Evolutionary conservation across 1,284 basidiomycete genomes (phyloP).

Genomic region (Cryptococcus maquisensis): DNA sequence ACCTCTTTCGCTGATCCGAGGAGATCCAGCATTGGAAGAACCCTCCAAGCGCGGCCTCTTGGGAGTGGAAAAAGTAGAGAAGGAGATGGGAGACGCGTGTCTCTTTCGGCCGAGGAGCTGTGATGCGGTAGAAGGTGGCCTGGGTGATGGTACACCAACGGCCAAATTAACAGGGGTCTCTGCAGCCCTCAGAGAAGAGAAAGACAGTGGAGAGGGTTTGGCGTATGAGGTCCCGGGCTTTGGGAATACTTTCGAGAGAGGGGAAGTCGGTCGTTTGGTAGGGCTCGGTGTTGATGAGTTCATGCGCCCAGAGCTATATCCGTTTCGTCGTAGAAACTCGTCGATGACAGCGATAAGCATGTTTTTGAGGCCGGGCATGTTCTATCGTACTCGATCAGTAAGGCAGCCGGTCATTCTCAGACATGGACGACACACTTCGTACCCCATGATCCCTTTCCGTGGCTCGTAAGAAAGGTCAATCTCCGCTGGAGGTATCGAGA

Average conservation of each 20-base stretch:
- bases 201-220: slow-evolving; percentile 2
- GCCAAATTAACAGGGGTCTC: neutral
- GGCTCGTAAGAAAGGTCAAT: slow-evolving; percentile 77
- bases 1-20: slow-evolving; percentile 2
- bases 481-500: slow-evolving; percentile 60
- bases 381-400: slow-evolving; percentile 46
- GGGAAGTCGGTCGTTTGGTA: neutral
- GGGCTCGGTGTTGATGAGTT: slow-evolving; percentile 1
- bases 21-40: neutral
- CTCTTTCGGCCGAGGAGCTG: neutral
- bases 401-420: neutral
- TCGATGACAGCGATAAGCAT: slow-evolving; percentile 62
- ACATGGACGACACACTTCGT: slow-evolving; percentile 56
- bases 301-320: slow-evolving; percentile 50
- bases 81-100: neutral
- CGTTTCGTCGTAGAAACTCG: slow-evolving; percentile 63
- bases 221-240: neutral
- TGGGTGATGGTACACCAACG: neutral
- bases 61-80: neutral
- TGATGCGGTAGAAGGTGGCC: neutral
- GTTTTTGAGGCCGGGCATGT: slow-evolving; percentile 54
- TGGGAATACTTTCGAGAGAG: neutral
- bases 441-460: slow-evolving; percentile 62
- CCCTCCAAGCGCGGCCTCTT: neutral
- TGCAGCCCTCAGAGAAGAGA: neutral